These are phyloP conservation scores for Cladorrhinum samala DNA, from an alignment of 495 filamentous ascomycete genomes.

Conservation along the genomic window DNA sequence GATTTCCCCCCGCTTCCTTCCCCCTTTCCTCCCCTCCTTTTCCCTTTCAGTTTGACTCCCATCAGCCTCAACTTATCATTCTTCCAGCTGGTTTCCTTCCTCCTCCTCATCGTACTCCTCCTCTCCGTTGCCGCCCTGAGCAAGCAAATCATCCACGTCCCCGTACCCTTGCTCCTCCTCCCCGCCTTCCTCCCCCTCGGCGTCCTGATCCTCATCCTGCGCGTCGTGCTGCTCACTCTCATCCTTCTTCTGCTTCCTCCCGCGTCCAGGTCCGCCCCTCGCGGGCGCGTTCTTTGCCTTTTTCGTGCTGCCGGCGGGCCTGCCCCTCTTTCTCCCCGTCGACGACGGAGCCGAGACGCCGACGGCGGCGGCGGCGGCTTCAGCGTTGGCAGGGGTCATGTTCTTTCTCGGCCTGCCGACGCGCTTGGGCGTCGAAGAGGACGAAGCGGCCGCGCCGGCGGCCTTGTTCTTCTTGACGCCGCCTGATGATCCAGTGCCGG, in stretches of 20 bases:
- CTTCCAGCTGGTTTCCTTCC: too few relatives aligned
- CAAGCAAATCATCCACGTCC: background rate
- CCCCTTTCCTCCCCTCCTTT: too few relatives aligned
- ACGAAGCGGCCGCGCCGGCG: constrained; percentile 3
- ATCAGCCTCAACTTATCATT: too few relatives aligned
- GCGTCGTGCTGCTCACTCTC: background rate
- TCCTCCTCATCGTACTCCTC: background rate
- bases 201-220: background rate
- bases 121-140: background rate
- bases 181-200: background rate
- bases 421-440: background rate
- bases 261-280: constrained; percentile 2
- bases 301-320: constrained; percentile 1
- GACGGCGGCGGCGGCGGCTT: background rate
- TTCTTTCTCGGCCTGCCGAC: background rate
- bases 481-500: too few relatives aligned
- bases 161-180: background rate
- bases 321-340: background rate
- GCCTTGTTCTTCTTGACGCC: constrained; percentile 29
- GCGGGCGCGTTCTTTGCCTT: background rate
- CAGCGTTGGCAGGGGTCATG: background rate
- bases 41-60: too few relatives aligned
- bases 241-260: background rate
- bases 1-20: too few relatives aligned
- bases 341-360: background rate